Base-by-base conservation (phyloP, 257 asterid species). In the Solanum corneliomulleri region DNA sequence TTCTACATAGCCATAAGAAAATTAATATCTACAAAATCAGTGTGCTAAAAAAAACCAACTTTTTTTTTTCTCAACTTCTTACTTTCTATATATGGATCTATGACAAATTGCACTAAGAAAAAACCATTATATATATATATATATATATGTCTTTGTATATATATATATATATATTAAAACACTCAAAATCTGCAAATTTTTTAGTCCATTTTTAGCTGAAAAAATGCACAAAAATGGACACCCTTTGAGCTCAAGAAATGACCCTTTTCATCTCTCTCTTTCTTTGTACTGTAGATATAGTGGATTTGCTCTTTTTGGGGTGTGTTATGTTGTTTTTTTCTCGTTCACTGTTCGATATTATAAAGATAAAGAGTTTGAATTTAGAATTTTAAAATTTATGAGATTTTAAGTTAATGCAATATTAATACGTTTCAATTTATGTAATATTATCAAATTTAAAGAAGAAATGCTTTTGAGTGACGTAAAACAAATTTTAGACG, bases 1-100 rank as follows among this genome's bases (percentile, higher is more conserved):
- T 62, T 62, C 31, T 62, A 62, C 27, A 62, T n/a, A n/a, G 31
- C 70, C 70, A 62, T 62, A n/a, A 62, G 31, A 23, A 62, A 62
- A n/a, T n/a, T 62, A 62, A n/a, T 62, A 62, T 62, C 70, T n/a
- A 62, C 70, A 62, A n/a, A 62, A n/a, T 62, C 70, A 60, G 29
- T 60, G 27, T 9, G 29, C 69, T 60, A 60, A 60, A 52, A 52
- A 16, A 52, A 16, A 37, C 2, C 23, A 52, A 52, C 23, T 16
- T 52, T 16, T 16, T 60, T 62, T n/a, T 62, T n/a, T 62, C 31
- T 62, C 31, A 62, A n/a, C 16, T 76, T 41, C 11, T 21, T 75
- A n/a, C 64, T 78, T 44, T 25, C 84, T 44, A 78, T 44, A 23
- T 45, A 25, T 45, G 64, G 84, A 78, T 78, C 84, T 78, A 74